phyloP scores from a whole-genome alignment of 768 basidiomycete species.

The Suillus paluster region DNA sequence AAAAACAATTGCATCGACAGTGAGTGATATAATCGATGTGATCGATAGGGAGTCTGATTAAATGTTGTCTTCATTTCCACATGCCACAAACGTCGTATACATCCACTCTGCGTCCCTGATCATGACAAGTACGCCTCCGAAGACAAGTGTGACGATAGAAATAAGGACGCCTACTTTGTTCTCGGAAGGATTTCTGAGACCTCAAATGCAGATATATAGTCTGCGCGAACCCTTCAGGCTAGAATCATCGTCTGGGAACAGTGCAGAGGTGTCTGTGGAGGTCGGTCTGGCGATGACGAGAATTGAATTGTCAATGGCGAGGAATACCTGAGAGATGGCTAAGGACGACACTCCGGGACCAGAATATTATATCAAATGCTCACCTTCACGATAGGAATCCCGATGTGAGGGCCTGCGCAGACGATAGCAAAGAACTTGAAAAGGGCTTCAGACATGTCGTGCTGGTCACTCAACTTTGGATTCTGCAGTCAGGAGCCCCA shows the following conservation, averaged over 20 bases:
- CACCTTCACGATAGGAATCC: conserved; percentile 16
- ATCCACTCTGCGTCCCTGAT: too few relatives aligned
- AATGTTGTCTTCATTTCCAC: not conserved
- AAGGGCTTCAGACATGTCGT: conserved; percentile 9
- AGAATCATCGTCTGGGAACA: not conserved
- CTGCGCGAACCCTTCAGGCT: not conserved
- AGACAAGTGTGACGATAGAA: conserved; percentile 1
- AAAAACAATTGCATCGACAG: not conserved
- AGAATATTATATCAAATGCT: not conserved
- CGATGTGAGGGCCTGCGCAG: conserved; percentile 11
- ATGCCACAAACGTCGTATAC: not conserved
- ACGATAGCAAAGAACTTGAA: conserved; percentile 15
- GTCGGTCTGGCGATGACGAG: conserved; percentile 13
- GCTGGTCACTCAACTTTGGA: not conserved
- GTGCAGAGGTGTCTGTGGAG: not conserved
- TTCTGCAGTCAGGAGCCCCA: conserved; percentile 11
- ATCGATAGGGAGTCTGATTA: not conserved
- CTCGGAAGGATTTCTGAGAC: conserved; percentile 4
- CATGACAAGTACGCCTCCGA: not conserved
- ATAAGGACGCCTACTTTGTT: conserved; percentile 13
- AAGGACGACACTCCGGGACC: not conserved
- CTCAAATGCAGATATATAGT: not conserved
- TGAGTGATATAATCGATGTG: not conserved
- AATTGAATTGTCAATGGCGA: conserved; percentile 8
- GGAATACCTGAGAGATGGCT: conserved; percentile 7